phyloP scores from a whole-genome alignment of 176 grass and related monocot genomes.

The Rhynchospora pubera region DNA sequence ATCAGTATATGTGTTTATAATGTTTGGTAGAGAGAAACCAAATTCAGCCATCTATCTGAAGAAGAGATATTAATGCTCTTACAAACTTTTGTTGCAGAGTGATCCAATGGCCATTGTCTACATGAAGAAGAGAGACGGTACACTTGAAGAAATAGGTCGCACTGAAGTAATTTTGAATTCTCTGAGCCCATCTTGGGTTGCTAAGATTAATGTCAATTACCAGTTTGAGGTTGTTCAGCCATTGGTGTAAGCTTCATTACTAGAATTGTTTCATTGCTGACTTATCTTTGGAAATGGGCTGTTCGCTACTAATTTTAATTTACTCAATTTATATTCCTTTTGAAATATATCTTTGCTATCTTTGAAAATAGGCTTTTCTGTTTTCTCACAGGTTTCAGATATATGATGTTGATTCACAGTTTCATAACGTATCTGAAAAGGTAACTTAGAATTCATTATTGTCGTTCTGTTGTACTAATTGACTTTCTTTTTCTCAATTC shows the following conservation, averaged over 20 bases:
- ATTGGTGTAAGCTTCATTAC: conserved; percentile 69
- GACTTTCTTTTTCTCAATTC: conserved; percentile 23
- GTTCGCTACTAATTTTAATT: not conserved
- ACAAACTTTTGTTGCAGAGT: conserved; percentile 30
- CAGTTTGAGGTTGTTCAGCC: conserved; percentile 89
- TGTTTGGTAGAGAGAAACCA: not conserved
- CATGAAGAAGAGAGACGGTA: conserved; percentile 63
- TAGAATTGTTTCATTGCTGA: conserved; percentile 19
- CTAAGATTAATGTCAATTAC: conserved; percentile 70
- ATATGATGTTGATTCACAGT: conserved; percentile 71
- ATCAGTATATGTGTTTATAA: not conserved
- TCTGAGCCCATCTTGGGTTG: conserved; percentile 61
- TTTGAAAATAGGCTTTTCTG: conserved; percentile 18
- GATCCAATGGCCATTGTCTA: conserved; percentile 73
- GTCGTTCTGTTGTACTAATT: conserved; percentile 12
- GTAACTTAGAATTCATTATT: conserved; percentile 36
- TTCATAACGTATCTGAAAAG: conserved; percentile 63
- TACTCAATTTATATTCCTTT: conserved; percentile 12
- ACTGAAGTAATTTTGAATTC: conserved; percentile 88
- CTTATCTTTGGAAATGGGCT: too few relatives aligned
- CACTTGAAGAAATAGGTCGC: conserved; percentile 83
- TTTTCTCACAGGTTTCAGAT: conserved; percentile 62
- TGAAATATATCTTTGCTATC: conserved; percentile 9
- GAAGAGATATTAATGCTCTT: not conserved
- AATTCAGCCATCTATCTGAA: not conserved